Evolutionary conservation across 1,284 basidiomycete genomes (phyloP), one percentile per base, ranked within the genome.

Genomic region (Chiua sp.): DNA sequence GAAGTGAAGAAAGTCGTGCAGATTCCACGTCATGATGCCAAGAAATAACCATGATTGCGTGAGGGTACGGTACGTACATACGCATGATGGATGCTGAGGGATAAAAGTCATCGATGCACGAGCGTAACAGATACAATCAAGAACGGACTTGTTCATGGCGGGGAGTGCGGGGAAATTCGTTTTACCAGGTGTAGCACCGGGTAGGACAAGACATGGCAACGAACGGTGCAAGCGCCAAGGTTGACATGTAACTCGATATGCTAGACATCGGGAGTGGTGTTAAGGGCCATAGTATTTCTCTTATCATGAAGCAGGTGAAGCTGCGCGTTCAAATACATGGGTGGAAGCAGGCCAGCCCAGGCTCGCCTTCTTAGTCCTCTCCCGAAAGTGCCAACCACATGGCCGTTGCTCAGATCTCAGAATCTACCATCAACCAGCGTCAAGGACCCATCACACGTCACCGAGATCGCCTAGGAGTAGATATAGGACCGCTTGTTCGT

Each of bases 401-500:
- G 57, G 20, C n/a, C n/a, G n/a, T n/a, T n/a, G n/a, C n/a, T 51
- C 58, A 61, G 61, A 58, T 58, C 64, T 73, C 80, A 92, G 77
- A 91, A 83, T 65, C 89, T 90, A 57, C 90, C 91, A 70, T 92
- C 96, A 59, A 99, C n/a, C n/a, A n/a, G n/a, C n/a, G n/a, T n/a
- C n/a, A n/a, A n/a, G 84, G 51, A 99, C 92, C 53, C 93, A 94
- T 59, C 98, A 85, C 53, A 99, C 93, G 73, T 99, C 80, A 30
- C 82, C 86, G 44, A 99, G 84, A 76, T 99, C 97, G 22, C 91
- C 80, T 65, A 99, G 84, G 86, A 99, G 99, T 42, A 92, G 95
- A 66, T 93, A 92, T 49, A 99, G 80, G 76, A 98, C 97, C 37
- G 94, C 97, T 65, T 98, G 81, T 77, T 98, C 97, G 33, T 96